Evolutionary conservation across 2,329 filamentous ascomycete species (phyloP), one percentile per base, ranked within the genome.

Genomic region (Neocatenulostroma microsporum): DNA sequence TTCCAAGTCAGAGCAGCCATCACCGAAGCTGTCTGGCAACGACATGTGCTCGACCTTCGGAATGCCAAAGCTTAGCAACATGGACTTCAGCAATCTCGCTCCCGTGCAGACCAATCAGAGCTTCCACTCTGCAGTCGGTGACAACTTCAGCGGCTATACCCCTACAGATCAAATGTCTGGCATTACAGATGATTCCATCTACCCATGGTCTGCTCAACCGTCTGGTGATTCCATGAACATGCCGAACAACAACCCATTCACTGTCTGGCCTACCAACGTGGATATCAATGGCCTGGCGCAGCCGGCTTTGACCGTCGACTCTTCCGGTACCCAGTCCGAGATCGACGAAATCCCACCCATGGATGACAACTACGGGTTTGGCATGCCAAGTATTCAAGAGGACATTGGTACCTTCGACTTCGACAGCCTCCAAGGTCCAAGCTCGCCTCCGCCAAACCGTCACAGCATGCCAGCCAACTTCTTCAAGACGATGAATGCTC

Each of bases 241-340:
- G 40, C 49, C 54, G 4, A 50, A 57, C 42, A 53, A 56, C 44
- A 56, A 58, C 30, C 50, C 52, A 2, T 58, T 58, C 31, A 51
- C 50, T 21, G 53, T 50, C 20, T 59, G 55, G 54, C 46, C 55
- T 8, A 53, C 48, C 11, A 41, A 39, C 25, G 40, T 39, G 21
- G 53, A 57, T 23, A 36, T 26, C 14, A 46, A 41, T 18, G 45
- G 40, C 35, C 21, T 49, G 25, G 45, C 48, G n/a, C 58, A 62
- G 42, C 58, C 58, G 34, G 58, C 58, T 12, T 41, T 62, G 42
- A 60, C 58, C 19, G 52, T 56, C 27, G 54, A 56, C n/a, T 62
- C 58, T 6, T 61, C 58, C 14, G 56, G 55, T n/a, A 60, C 57
- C 4, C 54, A 58, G 34, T 62, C 58, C 13, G 58, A 62, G 30